Base-by-base conservation (phyloP, 495 filamentous ascomycete genomes). In the Talaromyces adpressus region DNA sequence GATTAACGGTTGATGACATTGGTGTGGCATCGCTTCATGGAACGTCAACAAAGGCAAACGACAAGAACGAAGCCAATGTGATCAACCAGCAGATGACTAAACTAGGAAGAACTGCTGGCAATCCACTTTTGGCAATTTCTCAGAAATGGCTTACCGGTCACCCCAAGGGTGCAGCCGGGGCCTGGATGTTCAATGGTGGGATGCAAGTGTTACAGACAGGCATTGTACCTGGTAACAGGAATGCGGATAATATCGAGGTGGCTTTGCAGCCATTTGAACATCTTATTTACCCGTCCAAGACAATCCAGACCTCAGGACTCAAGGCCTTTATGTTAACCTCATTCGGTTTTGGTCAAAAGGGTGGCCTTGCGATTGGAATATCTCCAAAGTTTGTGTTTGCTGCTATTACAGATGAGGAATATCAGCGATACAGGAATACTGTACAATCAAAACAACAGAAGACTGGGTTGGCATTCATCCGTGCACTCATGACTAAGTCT, bases 121-220 rank as follows among this genome's bases (percentile, higher is more conserved):
- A 71, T 66, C 56, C 66, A 4, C 14, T 68, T 1, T 36, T 65
- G 9, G 41, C 41, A 5, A 51, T 72, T 14, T 61, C 30, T 20
- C 68, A 72, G 61, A 71, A 72, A 52, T 58, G 18, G 11, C 59
- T 71, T 4, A 72, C 70, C 1, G 70, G 70, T 8, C 70, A 72
- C 63, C 69, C 70, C 3, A 71, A 71, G 61, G 70, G 64, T 9
- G 62, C 62, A 11, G 70, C 69, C 4, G 69, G 62, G 4, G 67
- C 70, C 16, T 71, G 69, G 69, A 69, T 69, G 69, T 39, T 69
- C 12, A 71, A 72, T 58, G 69, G 69, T 14, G 51, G 61, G 41
- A 51, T 72, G 8, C 70, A 69, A 39, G 51, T 64, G 18, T 45
- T 72, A 32, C n/a, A 69, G 5, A 61, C 63, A 25, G 68, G 69